phyloP scores from a whole-genome alignment of 306 rosid genomes.

The Cucumis sativus region Cucumber_9930_V3 NC_026655.2:6635501-6636000 shows the following conservation, averaged over 20 bases:
- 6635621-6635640: slow-evolving; percentile 73
- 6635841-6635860: slow-evolving; percentile 13
- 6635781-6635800: slow-evolving; percentile 48
- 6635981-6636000: slow-evolving; percentile 11
- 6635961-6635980: slow-evolving; percentile 23
- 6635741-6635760: slow-evolving; percentile 56
- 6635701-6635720: slow-evolving; percentile 63
- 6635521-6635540: slow-evolving; percentile 61
- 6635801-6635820: slow-evolving; percentile 79
- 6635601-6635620: slow-evolving; percentile 70
- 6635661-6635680: slow-evolving; percentile 54
- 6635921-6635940: not conserved
- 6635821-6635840: slow-evolving; percentile 34
- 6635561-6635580: slow-evolving; percentile 55
- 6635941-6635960: not conserved
- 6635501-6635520: slow-evolving; percentile 56
- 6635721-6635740: slow-evolving; percentile 60
- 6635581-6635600: slow-evolving; percentile 46
- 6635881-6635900: slow-evolving; percentile 10
- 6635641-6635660: slow-evolving; percentile 80
- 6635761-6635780: slow-evolving; percentile 35
- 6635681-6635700: slow-evolving; percentile 38
- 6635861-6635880: slow-evolving; percentile 13
- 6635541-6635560: slow-evolving; percentile 68
- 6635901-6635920: not conserved